Evolutionary conservation across 495 filamentous ascomycete genomes (phyloP).

Genomic region (Hyaloscypha bicolor): DNA sequence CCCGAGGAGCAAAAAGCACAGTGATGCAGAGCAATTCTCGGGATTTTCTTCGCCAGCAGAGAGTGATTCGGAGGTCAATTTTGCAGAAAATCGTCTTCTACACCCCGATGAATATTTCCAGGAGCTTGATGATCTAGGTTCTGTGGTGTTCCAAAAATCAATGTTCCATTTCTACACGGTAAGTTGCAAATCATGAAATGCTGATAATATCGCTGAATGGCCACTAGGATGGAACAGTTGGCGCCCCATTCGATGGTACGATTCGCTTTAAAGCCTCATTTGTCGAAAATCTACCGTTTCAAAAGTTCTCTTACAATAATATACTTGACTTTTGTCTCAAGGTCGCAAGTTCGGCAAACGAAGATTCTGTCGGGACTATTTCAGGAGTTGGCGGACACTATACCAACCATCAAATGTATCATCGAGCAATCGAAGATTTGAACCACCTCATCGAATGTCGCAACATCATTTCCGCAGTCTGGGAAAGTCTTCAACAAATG

Average conservation of each 20-base stretch:
- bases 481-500: conserved; percentile 10
- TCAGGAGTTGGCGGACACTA: neutral
- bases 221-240: neutral
- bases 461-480: conserved; percentile 5
- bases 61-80: conserved; percentile 10
- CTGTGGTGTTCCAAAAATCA: conserved; percentile 7
- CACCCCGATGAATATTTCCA: conserved; percentile 6
- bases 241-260: neutral
- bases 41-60: conserved; percentile 1
- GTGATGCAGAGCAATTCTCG: conserved; percentile 2
- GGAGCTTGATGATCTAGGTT: conserved; percentile 10
- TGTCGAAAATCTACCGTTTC: conserved; percentile 11
- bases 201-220: neutral
- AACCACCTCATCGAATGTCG: conserved; percentile 12
- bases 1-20: neutral
- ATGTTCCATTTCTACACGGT: conserved; percentile 5
- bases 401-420: conserved; percentile 3
- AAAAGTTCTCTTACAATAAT: neutral
- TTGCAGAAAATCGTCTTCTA: conserved; percentile 3
- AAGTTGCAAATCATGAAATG: neutral
- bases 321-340: conserved; percentile 4
- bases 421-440: neutral
- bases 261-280: conserved; percentile 6
- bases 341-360: conserved; percentile 10
- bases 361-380: neutral